Conservation (phyloP, 2,329 filamentous ascomycete genomes). For the Thelonectria blattea region DNA sequence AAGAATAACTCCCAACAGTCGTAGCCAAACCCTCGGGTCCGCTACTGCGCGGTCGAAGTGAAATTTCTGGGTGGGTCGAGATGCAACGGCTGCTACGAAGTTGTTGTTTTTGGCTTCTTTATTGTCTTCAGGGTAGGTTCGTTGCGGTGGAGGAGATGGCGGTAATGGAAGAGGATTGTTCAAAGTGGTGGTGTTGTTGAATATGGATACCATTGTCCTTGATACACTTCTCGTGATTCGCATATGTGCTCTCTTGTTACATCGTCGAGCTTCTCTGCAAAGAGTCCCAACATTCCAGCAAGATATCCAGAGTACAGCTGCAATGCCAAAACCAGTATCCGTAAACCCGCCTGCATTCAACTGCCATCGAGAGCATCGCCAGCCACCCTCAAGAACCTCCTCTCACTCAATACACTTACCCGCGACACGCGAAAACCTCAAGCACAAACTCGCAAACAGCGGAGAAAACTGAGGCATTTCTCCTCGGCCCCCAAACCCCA, state of each 20-base stretch:
- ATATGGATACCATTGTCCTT: too few relatives aligned
- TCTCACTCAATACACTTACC: neutral
- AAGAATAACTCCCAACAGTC: neutral
- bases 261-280: too few relatives aligned
- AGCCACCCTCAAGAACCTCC: neutral
- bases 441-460: neutral
- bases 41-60: conserved; percentile 11
- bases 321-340: too few relatives aligned
- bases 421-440: neutral
- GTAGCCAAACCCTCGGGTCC: conserved; percentile 13
- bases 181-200: too few relatives aligned
- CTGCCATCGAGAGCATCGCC: neutral
- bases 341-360: neutral
- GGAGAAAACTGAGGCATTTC: neutral
- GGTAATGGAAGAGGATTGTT: too few relatives aligned
- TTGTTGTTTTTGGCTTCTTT: neutral
- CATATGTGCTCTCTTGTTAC: too few relatives aligned
- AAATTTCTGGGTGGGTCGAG: conserved; percentile 2
- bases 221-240: too few relatives aligned
- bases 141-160: neutral
- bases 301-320: too few relatives aligned
- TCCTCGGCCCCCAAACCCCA: neutral
- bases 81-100: neutral
- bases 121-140: conserved; percentile 3
- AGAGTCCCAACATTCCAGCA: too few relatives aligned